Base-by-base conservation (phyloP, 345 rosid species). In the Citrus sinensis region DNA sequence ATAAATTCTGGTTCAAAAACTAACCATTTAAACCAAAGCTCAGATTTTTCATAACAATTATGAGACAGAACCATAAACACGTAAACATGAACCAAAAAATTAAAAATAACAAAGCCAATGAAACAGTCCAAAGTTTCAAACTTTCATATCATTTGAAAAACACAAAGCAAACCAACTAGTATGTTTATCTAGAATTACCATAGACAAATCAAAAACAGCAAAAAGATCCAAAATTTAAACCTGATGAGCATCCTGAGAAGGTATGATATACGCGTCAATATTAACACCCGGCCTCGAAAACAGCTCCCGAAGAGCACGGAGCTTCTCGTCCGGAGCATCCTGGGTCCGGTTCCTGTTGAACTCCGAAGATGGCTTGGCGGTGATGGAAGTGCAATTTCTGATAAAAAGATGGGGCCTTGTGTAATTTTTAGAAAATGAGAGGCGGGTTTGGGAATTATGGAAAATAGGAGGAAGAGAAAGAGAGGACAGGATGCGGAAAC, bases 191-290 rank as follows among this genome's bases (percentile, higher is more conserved):
- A 29, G 54, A 25, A 75, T 24, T 19, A 20, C 40, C 19, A 29
- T 4, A 11, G 22, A n/a, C 49, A 69, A 22, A 68, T 34, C 35
- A 68, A 7, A 68, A 13, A 67, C 5, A 16, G 1, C 29, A 32
- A 39, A 4, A n/a, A 30, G 70, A 70, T 46, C 1, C 51, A 24
- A 2, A 13, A 46, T 74, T 25, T 54, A 32, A 80, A 93, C 98
- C 98, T 93, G 98, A 78, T 95, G 99, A 11, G 99, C 94, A 84
- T 95, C 99, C 82, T 91, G 98, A 74, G 99, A 95, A 82, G 99
- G 99, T 37, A 95, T 81, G 80, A 95, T 87, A 76, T 92, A 95
- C n/a, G 98, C 99, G 70, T 95, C 99, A 81, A 95, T 90, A 27
- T 90, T 94, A 77, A 93, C 80, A 64, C 88, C 92, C 8, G 96